A percentile compares a stretch with the other conserved stretches of the same genome.
These are phyloP conservation scores for Yamadazyma songkhlaensis DNA, from an alignment of 1,139 yeast genomes.

Conservation along the genomic window DNA sequence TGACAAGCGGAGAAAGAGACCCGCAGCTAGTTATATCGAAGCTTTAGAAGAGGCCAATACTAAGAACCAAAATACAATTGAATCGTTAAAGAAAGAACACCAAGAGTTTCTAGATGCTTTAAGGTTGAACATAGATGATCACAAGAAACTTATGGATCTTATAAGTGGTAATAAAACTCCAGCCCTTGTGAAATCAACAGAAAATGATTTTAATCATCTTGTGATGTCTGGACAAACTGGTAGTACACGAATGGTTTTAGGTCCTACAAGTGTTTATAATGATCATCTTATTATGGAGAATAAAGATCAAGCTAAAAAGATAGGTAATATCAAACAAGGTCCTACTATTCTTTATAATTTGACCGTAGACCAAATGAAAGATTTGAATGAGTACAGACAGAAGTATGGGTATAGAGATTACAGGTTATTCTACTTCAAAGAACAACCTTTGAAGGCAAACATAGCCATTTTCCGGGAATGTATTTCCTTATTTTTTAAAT, in stretches of 20 bases:
- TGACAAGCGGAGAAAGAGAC: conserved; percentile 10
- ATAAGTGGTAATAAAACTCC: too few species aligned
- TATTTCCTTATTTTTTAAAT: too few species aligned
- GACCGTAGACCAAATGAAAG: conserved; percentile 7
- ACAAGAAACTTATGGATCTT: not conserved
- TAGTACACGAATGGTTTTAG: conserved; percentile 8
- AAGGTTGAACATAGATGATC: conserved; percentile 5
- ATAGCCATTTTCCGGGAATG: too few species aligned
- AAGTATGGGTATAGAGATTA: conserved; percentile 8
- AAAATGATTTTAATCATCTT: conserved; percentile 6
- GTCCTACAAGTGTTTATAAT: conserved; percentile 13
- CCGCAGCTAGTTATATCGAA: conserved; percentile 8
- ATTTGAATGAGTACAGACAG: conserved; percentile 6
- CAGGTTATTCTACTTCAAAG: conserved; percentile 9
- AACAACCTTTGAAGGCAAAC: not conserved
- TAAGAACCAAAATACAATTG: too few species aligned
- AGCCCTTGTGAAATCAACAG: too few species aligned
- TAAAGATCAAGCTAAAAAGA: not conserved
- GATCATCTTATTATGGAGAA: conserved; percentile 9
- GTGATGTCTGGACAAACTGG: conserved; percentile 8
- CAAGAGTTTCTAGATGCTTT: conserved; percentile 6
- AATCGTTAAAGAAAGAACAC: conserved; percentile 1
- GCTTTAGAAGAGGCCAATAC: conserved; percentile 6
- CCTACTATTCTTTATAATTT: conserved; percentile 3
- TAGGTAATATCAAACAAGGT: too few species aligned